These are phyloP conservation scores for Malbranchea cinnamomea DNA, from an alignment of 2,329 filamentous ascomycete species.

Conservation along the genomic window DNA sequence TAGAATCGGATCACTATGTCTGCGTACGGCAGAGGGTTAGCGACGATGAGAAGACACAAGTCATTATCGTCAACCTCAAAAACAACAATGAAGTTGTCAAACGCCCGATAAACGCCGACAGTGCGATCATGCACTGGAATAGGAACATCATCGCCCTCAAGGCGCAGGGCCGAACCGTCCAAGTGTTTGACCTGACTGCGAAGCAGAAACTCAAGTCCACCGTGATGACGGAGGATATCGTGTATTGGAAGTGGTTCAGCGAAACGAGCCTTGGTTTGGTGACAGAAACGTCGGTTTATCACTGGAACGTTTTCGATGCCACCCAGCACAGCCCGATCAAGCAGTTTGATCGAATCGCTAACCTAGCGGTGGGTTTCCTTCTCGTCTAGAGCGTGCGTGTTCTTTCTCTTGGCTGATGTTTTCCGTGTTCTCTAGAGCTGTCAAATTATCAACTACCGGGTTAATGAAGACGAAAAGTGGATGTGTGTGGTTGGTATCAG, in stretches of 20 bases:
- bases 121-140: conserved; percentile 98
- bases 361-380: conserved; percentile 54
- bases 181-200: conserved; percentile 88
- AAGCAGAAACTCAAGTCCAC: conserved; percentile 96
- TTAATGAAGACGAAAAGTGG: conserved; percentile 93
- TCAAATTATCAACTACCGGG: conserved; percentile 99
- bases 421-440: conserved; percentile 46
- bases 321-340: conserved; percentile 68
- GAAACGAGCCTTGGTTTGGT: conserved; percentile 78
- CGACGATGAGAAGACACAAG: conserved; percentile 71
- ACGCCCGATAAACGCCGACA: conserved; percentile 95
- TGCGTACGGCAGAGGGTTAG: conserved; percentile 91
- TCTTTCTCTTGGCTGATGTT: conserved; percentile 2
- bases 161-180: conserved; percentile 82
- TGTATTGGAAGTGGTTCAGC: conserved; percentile 99
- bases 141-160: conserved; percentile 94
- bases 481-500: conserved; percentile 96
- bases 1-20: conserved; percentile 94
- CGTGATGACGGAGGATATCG: conserved; percentile 91
- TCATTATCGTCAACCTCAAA: conserved; percentile 95
- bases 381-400: conserved; percentile 1
- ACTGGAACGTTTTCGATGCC: conserved; percentile 93
- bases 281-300: conserved; percentile 80
- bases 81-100: conserved; percentile 92
- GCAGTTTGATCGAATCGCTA: conserved; percentile 86